Base-by-base conservation (phyloP, 805 yeast genomes). In the Wickerhamomyces hampshirensis region DNA sequence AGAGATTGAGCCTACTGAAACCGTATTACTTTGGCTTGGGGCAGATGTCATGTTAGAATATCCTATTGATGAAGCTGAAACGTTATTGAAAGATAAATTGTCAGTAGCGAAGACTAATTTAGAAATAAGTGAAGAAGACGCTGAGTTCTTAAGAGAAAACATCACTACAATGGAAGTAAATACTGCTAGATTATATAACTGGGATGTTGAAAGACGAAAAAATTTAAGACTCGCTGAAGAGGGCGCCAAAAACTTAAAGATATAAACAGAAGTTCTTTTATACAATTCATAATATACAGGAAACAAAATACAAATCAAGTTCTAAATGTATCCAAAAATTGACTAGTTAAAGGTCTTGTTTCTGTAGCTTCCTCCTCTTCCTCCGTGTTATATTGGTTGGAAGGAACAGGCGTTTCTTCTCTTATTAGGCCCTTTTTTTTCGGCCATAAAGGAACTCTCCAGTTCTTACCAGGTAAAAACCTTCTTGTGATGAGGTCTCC, bases 81-180 rank as follows among this genome's bases (percentile, higher is more conserved):
- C 69, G 24, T 68, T 93, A 48, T 65, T 93, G 38, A 53, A 66
- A 10, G 69, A 69, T 26, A 77, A 91, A 56, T 69, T 89, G 42
- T 58, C 59, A 11, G 73, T 75, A 23, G 88, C 95, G 12, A 64
- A 73, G 47, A 65, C 70, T 27, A 81, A 75, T 45, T 69, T 77
- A 48, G 56, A 62, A 17, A 66, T 70, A 30, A 82, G 94, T 26
- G 77, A 84, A 47, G 95, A 84, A 45, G 98, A 87, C 56, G 71
- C 84, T 42, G 95, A 85, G 52, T 88, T 79, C 47, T 68, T 81
- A 43, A 75, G 93, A 46, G 93, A 84, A 47, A 88, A 88, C 51
- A 89, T 91, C 44, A 93, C 98, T 12, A 91, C 97, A 4, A 86
- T 93, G 89, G 98, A 93, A 60, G 98, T 93, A 34, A 93, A 93